Conservation (phyloP, 352 stramenopile species). For the Thraustochytrium sp. region DNA sequence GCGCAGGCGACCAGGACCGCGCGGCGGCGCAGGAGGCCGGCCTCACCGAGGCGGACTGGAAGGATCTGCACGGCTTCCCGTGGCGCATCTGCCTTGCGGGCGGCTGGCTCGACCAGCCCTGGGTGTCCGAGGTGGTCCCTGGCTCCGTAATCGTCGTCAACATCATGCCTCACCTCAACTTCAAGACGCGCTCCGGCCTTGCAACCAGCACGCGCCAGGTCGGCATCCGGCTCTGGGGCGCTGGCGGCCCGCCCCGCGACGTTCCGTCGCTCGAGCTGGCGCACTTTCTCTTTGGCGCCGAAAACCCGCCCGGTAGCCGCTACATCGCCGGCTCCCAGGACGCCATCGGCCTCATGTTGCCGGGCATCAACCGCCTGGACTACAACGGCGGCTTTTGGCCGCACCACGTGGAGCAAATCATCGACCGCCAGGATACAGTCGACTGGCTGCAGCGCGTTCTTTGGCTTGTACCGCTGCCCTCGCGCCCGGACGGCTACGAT, state of each 20-base stretch:
- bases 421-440: not conserved
- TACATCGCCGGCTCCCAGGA: constrained; percentile 37
- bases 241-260: not conserved
- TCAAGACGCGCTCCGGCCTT: constrained; percentile 22
- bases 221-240: constrained; percentile 17
- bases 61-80: constrained; percentile 12
- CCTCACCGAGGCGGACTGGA: not conserved
- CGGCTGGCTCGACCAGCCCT: constrained; percentile 33
- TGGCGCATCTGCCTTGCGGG: constrained; percentile 32
- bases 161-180: not conserved
- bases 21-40: not conserved
- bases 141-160: constrained; percentile 40
- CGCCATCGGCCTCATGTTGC: constrained; percentile 20
- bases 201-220: constrained; percentile 36
- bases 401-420: not conserved
- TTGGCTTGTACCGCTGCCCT: constrained; percentile 27
- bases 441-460: constrained; percentile 4
- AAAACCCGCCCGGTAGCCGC: constrained; percentile 9
- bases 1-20: not conserved
- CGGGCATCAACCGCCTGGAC: constrained; percentile 31
- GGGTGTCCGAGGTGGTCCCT: constrained; percentile 10
- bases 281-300: constrained; percentile 21
- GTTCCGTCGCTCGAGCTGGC: not conserved
- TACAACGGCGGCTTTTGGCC: constrained; percentile 21
- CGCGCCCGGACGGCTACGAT: constrained; percentile 14